phyloP scores from a whole-genome alignment of 768 basidiomycete genomes.

The Lentinula boryana region DNA sequence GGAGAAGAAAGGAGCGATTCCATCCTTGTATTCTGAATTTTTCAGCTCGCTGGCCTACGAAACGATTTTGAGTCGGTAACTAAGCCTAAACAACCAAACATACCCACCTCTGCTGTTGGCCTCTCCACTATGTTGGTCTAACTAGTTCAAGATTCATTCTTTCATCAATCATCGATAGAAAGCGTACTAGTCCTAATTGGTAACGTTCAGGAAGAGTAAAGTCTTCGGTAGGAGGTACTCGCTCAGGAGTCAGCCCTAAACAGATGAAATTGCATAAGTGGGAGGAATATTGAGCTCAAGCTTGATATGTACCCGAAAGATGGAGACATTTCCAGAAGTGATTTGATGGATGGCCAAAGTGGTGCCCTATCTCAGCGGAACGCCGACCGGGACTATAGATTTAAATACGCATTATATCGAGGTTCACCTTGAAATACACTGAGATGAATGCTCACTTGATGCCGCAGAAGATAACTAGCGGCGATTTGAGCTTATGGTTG shows the following conservation, averaged over 20 bases:
- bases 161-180: not conserved
- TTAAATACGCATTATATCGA: not conserved
- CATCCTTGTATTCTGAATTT: conserved; percentile 38
- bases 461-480: conserved; percentile 73
- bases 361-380: conserved; percentile 62
- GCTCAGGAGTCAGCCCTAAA: conserved; percentile 50
- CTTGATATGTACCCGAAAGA: conserved; percentile 42
- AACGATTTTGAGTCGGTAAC: not conserved
- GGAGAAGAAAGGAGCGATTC: conserved; percentile 50
- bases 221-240: conserved; percentile 55
- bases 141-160: not conserved
- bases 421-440: not conserved
- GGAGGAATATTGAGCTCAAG: not conserved
- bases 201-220: conserved; percentile 49
- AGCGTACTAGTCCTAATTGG: conserved; percentile 60
- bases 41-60: conserved; percentile 52
- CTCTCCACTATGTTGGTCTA: conserved; percentile 76
- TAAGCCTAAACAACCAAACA: not conserved
- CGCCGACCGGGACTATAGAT: conserved; percentile 52
- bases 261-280: not conserved
- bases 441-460: conserved; percentile 54
- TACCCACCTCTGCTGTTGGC: conserved; percentile 54
- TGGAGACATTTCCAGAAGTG: conserved; percentile 78
- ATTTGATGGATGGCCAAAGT: conserved; percentile 75
- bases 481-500: not conserved